Conservation (phyloP, 495 filamentous ascomycete species). For the Chaetomium fimeti region DNA sequence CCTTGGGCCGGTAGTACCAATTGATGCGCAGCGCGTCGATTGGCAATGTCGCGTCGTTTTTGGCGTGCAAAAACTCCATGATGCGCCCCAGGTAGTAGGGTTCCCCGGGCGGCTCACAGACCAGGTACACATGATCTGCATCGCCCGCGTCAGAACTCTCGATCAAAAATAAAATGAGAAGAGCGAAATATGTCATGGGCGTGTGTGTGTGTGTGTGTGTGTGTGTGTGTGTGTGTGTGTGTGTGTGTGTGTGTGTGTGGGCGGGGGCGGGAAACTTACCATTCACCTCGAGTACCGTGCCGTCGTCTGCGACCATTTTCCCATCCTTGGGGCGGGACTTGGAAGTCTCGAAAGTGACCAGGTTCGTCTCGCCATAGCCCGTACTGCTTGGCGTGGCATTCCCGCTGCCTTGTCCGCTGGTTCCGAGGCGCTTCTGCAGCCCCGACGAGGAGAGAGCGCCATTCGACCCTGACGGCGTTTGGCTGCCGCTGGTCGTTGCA, state of each 20-base stretch:
- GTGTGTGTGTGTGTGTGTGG: not conserved
- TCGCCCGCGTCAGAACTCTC: conserved; percentile 33
- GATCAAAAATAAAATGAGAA: conserved; percentile 2
- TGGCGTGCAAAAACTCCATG: conserved; percentile 91
- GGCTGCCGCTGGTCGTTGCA: conserved; percentile 42
- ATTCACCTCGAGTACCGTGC: conserved; percentile 76
- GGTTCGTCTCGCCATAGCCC: conserved; percentile 62
- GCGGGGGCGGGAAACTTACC: conserved; percentile 57
- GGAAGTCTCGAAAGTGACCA: conserved; percentile 79
- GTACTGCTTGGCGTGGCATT: conserved; percentile 25
- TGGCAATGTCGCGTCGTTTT: conserved; percentile 66
- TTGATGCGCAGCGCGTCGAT: conserved; percentile 91
- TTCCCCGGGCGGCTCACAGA: conserved; percentile 96
- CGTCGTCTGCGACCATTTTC: conserved; percentile 84
- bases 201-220: too few species aligned
- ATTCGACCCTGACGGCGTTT: conserved; percentile 50
- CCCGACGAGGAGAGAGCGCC: conserved; percentile 28
- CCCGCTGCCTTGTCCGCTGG: conserved; percentile 42
- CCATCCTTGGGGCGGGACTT: conserved; percentile 69
- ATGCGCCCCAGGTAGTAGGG: conserved; percentile 96
- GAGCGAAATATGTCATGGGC: too few species aligned
- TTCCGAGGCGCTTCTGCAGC: conserved; percentile 42
- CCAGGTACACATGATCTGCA: conserved; percentile 92
- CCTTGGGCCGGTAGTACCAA: conserved; percentile 96
- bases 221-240: too few species aligned